phyloP scores from a whole-genome alignment of 192 early-diverging fungal genomes.

The Rhizophlyctis rosea region DNA sequence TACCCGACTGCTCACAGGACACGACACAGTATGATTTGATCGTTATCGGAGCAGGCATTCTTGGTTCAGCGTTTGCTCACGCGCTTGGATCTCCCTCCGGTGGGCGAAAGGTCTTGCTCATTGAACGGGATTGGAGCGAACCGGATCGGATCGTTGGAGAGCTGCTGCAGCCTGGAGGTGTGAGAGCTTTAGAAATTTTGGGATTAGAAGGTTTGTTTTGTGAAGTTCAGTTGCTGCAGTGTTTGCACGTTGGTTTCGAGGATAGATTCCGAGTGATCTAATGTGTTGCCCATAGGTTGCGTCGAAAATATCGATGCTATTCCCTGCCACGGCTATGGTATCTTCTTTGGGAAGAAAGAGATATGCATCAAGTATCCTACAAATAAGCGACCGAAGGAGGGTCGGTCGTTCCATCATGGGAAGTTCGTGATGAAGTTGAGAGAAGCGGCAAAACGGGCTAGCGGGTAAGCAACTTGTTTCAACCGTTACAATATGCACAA shows the following conservation, averaged over 20 bases:
- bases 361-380: slow-evolving; percentile 75
- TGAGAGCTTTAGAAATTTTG: slow-evolving; percentile 72
- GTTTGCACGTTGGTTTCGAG: slow-evolving; percentile 18
- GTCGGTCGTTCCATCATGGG: slow-evolving; percentile 92
- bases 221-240: neutral
- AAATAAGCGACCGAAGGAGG: slow-evolving; percentile 49
- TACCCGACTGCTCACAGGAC: no score
- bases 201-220: slow-evolving; percentile 60
- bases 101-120: slow-evolving; percentile 66
- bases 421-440: slow-evolving; percentile 85
- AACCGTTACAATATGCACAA: neutral
- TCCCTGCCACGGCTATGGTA: slow-evolving; percentile 78
- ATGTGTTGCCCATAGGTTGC: slow-evolving; percentile 47
- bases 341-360: slow-evolving; percentile 62
- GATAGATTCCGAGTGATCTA: neutral
- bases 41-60: slow-evolving; percentile 89
- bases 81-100: slow-evolving; percentile 61
- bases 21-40: no score
- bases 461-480: slow-evolving; percentile 9
- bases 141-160: slow-evolving; percentile 99
- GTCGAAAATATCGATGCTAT: slow-evolving; percentile 84
- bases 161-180: slow-evolving; percentile 91
- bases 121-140: slow-evolving; percentile 87
- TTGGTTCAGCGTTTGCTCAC: slow-evolving; percentile 82
- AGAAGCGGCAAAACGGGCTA: slow-evolving; percentile 48